Evolutionary conservation across 148 eudicot genomes (phyloP), one percentile per base, ranked within the genome.

Genomic region (Spergularia marina): DNA sequence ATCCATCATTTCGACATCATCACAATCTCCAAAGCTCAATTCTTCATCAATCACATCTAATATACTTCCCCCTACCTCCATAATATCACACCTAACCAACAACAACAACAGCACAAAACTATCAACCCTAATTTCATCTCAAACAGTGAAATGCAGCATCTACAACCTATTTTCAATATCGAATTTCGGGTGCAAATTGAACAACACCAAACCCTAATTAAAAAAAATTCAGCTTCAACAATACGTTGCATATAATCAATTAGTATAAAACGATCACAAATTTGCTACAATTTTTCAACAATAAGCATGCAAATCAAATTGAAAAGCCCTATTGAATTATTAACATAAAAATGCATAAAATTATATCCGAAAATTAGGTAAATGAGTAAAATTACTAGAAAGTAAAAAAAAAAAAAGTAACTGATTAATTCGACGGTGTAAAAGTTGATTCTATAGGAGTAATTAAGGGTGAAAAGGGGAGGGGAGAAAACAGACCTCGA

Each of bases 1-100:
- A 78, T 91, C 98, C 83, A 88, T 74, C 98, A 91, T 91, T 67
- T 88, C 90, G 58, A 82, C 88, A 85, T 92, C 97, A 11, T 84
- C 83, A 64, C 56, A 74, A 82, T 82, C 90, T 36, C 84, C 94
- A 57, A 82, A 61, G 72, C 81, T 79, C 60, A 77, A 84, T 76
- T 82, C 94, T 44, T 84, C 89, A 23, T 85, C 84, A 58, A 90
- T 78, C 59, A 79, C 77, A 78, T 87, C 93, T 17, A 87, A 76
- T 53, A 89, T 77, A 74, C 87, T 87, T 73, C 85, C 87, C 14
- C 78, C 87, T 69, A 72, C 83, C 51, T 91, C 96, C 96, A 93
- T 93, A 49, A 67, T 51, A 47, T 63, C 61, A 57, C 65, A 54
- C 62, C 62, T 80, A 80, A 76, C n/a, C n/a, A n/a, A 23, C 25